Conservation (phyloP, 2,329 filamentous ascomycete species). For the Botrytis tulipae region DNA sequence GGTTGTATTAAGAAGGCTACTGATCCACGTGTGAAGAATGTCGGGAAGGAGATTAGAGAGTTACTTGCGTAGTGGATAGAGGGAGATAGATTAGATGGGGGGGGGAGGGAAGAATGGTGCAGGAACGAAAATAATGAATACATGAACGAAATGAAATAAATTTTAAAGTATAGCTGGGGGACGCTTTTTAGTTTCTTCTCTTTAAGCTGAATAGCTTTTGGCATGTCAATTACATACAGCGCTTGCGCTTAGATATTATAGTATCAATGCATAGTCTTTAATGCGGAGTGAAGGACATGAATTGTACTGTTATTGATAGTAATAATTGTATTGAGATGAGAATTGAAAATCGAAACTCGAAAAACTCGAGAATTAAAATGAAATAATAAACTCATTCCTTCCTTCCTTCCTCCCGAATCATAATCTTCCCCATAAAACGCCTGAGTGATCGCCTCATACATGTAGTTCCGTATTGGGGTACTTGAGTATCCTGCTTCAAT, state of each 20-base stretch:
- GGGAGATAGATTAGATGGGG: too few species aligned
- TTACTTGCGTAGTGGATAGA: conserved; percentile 25
- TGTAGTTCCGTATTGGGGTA: background rate
- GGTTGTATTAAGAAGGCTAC: conserved; percentile 52
- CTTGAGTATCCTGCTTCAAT: background rate
- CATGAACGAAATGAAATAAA: background rate
- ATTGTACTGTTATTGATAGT: background rate
- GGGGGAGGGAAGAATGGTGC: too few species aligned
- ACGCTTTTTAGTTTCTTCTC: background rate
- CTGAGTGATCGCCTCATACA: background rate
- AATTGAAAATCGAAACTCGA: background rate
- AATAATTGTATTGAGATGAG: background rate
- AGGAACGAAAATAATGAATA: conserved; percentile 7
- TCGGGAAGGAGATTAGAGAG: conserved; percentile 55
- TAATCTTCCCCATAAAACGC: background rate
- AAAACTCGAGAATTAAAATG: background rate
- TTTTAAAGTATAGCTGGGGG: background rate
- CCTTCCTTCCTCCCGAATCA: background rate
- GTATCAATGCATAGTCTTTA: background rate
- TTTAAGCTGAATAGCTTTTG: background rate
- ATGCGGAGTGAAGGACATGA: background rate
- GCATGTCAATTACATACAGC: background rate
- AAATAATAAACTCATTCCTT: background rate
- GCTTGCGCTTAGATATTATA: background rate
- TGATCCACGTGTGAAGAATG: conserved; percentile 59